phyloP scores from a whole-genome alignment of 768 basidiomycete genomes.

The Chiua virens region DNA sequence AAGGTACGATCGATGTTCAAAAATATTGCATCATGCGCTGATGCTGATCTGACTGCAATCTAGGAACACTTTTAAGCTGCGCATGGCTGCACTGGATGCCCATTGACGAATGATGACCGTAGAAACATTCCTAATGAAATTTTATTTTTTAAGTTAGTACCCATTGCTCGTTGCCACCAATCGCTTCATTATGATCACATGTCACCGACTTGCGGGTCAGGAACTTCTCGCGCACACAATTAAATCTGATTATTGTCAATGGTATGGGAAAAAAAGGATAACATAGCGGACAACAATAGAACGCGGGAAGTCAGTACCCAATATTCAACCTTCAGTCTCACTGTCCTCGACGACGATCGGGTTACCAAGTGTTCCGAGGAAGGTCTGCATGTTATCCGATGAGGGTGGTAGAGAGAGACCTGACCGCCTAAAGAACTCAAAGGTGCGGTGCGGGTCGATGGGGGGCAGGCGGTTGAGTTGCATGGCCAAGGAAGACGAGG shows the following conservation, averaged over 20 bases:
- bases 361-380: slow-evolving; percentile 14
- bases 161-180: background rate
- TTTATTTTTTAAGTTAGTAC: background rate
- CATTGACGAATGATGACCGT: too few species aligned
- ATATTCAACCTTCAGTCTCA: slow-evolving; percentile 15
- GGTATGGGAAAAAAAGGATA: background rate
- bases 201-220: background rate
- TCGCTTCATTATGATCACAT: background rate
- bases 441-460: background rate
- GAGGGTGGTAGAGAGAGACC: slow-evolving; percentile 1
- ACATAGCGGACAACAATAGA: background rate
- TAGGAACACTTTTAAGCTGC: slow-evolving; percentile 19
- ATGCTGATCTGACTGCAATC: background rate
- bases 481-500: background rate
- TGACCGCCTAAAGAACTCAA: slow-evolving; percentile 1
- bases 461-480: background rate
- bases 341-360: slow-evolving; percentile 28
- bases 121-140: too few species aligned
- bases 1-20: slow-evolving; percentile 53
- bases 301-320: slow-evolving; percentile 1
- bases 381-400: background rate
- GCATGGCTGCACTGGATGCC: background rate
- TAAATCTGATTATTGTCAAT: background rate
- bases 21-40: background rate
- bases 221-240: background rate